These are phyloP conservation scores for Aspergillus sp. DNA, from an alignment of 2,329 filamentous ascomycete species.

Conservation along the genomic window DNA sequence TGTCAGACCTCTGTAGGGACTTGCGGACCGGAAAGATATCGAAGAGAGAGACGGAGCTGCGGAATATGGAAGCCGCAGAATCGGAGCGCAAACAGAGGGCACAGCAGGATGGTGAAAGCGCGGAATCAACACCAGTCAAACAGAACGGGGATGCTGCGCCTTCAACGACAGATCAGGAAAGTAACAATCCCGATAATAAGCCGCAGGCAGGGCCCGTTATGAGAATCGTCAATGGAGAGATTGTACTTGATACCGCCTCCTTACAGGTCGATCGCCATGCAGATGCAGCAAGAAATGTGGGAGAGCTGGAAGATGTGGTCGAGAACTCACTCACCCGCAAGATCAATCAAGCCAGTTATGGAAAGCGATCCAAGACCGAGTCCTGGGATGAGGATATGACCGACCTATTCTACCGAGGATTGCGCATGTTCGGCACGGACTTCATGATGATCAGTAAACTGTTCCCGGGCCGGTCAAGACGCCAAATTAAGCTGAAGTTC, in stretches of 20 bases:
- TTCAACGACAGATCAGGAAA: conserved; percentile 13
- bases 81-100: conserved; percentile 37
- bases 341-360: conserved; percentile 40
- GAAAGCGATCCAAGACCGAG: conserved; percentile 44
- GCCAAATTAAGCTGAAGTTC: conserved; percentile 58
- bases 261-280: conserved; percentile 50
- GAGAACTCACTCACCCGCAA: conserved; percentile 41
- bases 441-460: conserved; percentile 57
- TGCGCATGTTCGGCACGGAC: conserved; percentile 57
- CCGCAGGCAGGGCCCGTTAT: conserved; percentile 41
- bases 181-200: conserved; percentile 17
- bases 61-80: conserved; percentile 49
- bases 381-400: conserved; percentile 52
- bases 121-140: conserved; percentile 16
- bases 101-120: conserved; percentile 23
- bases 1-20: conserved; percentile 51
- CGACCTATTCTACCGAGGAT: conserved; percentile 54
- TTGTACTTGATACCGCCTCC: conserved; percentile 46
- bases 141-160: conserved; percentile 18
- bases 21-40: conserved; percentile 49
- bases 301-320: conserved; percentile 38
- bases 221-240: conserved; percentile 50
- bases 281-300: conserved; percentile 41
- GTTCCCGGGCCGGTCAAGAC: conserved; percentile 51
- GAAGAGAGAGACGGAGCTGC: conserved; percentile 49